Evolutionary conservation across 1,139 yeast genomes (phyloP), one percentile per base, ranked within the genome.

Genomic region (Lodderomyces metapsilosis): DNA sequence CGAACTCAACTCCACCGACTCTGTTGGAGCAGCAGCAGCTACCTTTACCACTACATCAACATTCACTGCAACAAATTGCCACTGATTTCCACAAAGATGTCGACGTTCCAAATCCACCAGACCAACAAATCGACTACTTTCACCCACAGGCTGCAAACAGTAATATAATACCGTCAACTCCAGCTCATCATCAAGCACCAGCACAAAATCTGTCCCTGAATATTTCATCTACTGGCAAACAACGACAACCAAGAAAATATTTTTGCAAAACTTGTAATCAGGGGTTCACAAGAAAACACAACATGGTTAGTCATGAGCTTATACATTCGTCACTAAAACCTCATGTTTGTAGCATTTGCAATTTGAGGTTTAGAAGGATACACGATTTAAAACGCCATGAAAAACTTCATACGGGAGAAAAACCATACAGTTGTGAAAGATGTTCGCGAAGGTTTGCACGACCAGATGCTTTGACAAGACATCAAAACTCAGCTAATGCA

Each of bases 341-440:
- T 2, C 88, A 77, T 61, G 63, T 67, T 20, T 87, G 95, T 59
- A 53, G 74, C n/a, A 73, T 76, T 12, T 87, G 95, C 54, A 67
- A 74, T 43, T 66, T 77, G 39, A 75, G 72, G 51, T 87, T 87
- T 57, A 72, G 94, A 45, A 69, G 95, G 34, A 74, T 80, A 30
- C 92, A 86, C 57, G 95, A 87, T 58, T 68, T 86, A 51, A 84
- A 81, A 55, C 70, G 95, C 36, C 95, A 87, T 55, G 78, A 78
- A 48, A 83, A 82, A 57, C 68, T 83, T 27, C 95, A 87, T 55
- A 78, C 89, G 0, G 92, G 92, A 31, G 88, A 80, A 51, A 81
- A 78, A 56, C 91, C 92, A 1, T 83, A 66, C 56, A 62, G 60
- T 25, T 86, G 95, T 59, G 65, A 62, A 8, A 66, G 67, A 42